Evolutionary conservation across 1,284 basidiomycete species (phyloP).

Genomic region (Trichosporon ovoides): DNA sequence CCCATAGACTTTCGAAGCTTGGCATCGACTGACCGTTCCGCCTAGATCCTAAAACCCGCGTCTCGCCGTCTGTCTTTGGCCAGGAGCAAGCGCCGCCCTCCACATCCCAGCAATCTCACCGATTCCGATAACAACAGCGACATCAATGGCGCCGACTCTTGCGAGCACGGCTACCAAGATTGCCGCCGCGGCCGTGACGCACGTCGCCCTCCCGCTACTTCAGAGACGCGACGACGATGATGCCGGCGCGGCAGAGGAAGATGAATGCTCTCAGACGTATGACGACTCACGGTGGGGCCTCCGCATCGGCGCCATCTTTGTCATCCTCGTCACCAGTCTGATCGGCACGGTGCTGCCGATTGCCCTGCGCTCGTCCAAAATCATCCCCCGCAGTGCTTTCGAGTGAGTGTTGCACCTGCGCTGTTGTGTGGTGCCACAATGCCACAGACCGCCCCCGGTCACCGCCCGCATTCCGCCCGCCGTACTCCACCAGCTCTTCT

Average conservation of each 20-base stretch:
- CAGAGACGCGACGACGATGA: not conserved
- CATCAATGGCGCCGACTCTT: too few relatives aligned
- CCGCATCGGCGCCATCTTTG: constrained; percentile 79
- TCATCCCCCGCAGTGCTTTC: constrained; percentile 63
- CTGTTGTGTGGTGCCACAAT: too few relatives aligned
- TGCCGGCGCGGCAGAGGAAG: constrained; percentile 8
- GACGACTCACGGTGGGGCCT: constrained; percentile 44
- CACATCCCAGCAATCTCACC: not conserved
- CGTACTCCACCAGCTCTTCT: not conserved
- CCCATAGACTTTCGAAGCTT: not conserved
- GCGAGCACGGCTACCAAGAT: not conserved
- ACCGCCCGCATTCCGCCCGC: not conserved
- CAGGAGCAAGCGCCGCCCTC: not conserved
- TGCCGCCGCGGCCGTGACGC: not conserved
- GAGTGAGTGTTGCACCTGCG: constrained; percentile 57
- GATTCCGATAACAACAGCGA: not conserved
- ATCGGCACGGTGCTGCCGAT: constrained; percentile 77
- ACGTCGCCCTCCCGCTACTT: not conserved
- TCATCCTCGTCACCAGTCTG: constrained; percentile 58
- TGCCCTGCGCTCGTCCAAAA: constrained; percentile 59
- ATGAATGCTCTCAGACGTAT: constrained; percentile 26
- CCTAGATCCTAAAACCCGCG: too few relatives aligned
- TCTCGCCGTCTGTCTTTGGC: too few relatives aligned
- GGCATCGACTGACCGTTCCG: too few relatives aligned
- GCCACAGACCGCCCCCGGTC: not conserved